A percentile compares a stretch with the other conserved stretches of the same genome.
Evolutionary conservation across 2,329 filamentous ascomycete species (phyloP).

Genomic region (Colletotrichum caudatum): DNA sequence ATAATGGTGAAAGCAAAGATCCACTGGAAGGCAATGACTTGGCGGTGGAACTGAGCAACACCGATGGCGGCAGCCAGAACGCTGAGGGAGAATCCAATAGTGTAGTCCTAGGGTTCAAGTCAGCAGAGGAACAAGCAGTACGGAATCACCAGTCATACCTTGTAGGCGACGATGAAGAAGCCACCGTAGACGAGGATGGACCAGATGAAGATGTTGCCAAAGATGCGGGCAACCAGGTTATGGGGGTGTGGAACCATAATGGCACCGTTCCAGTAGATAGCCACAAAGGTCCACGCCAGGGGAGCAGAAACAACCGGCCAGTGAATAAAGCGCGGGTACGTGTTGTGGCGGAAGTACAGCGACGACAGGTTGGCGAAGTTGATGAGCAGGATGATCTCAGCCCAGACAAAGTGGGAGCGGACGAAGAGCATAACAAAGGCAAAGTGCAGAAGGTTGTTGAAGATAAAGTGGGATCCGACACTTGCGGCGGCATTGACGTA

Average conservation of each 20-base stretch:
- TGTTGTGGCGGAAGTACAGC: slow-evolving; percentile 84
- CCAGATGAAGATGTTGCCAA: slow-evolving; percentile 92
- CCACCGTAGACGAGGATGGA: slow-evolving; percentile 80
- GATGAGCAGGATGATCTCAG: slow-evolving; percentile 79
- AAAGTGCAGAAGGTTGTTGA: slow-evolving; percentile 86
- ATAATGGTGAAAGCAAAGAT: slow-evolving; percentile 92
- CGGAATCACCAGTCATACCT: slow-evolving; percentile 60
- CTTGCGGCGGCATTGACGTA: slow-evolving; percentile 77
- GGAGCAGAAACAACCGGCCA: slow-evolving; percentile 80
- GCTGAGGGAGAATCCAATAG: slow-evolving; percentile 83
- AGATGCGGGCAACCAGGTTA: slow-evolving; percentile 76
- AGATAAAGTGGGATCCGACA: slow-evolving; percentile 85
- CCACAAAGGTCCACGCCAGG: slow-evolving; percentile 87
- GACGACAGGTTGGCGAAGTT: slow-evolving; percentile 85
- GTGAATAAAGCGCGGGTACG: slow-evolving; percentile 80
- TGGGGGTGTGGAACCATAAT: slow-evolving; percentile 79
- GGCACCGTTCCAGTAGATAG: slow-evolving; percentile 90
- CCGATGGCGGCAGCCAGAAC: slow-evolving; percentile 80
- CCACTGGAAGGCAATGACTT: slow-evolving; percentile 86
- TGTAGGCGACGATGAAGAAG: slow-evolving; percentile 80
- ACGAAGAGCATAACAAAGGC: slow-evolving; percentile 88
- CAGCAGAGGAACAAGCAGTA: slow-evolving; percentile 6
- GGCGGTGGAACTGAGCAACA: slow-evolving; percentile 79
- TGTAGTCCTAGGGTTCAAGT: slow-evolving; percentile 66
- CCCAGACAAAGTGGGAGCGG: slow-evolving; percentile 78